Conservation (phyloP, 2,329 filamentous ascomycete species). For the Acrocalymma vagum region DNA sequence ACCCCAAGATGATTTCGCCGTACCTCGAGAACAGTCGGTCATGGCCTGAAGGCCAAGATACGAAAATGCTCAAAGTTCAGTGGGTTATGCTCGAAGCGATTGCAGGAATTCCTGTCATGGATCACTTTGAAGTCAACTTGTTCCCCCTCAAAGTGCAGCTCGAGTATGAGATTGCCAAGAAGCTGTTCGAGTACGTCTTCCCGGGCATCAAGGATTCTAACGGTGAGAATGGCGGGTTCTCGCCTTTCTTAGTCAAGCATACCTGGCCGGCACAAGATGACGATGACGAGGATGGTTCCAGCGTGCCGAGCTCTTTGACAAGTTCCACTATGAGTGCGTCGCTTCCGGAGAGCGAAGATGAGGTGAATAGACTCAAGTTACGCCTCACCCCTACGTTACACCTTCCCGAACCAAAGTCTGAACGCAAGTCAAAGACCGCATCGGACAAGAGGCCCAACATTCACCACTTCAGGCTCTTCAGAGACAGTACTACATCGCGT, state of each 20-base stretch:
- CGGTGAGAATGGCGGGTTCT: constrained; percentile 63
- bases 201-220: constrained; percentile 73
- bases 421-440: constrained; percentile 28
- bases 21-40: constrained; percentile 73
- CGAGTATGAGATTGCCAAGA: constrained; percentile 90
- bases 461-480: constrained; percentile 47
- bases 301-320: constrained; percentile 26
- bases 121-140: constrained; percentile 93
- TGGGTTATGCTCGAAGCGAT: constrained; percentile 99
- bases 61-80: constrained; percentile 90
- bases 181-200: constrained; percentile 97
- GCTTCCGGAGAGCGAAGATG: constrained; percentile 52
- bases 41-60: constrained; percentile 65
- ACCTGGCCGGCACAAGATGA: constrained; percentile 57
- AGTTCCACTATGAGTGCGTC: constrained; percentile 26
- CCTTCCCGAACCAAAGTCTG: constrained; percentile 55
- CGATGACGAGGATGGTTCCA: constrained; percentile 58
- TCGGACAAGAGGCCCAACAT: constrained; percentile 34
- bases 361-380: constrained; percentile 79
- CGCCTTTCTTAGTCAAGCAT: constrained; percentile 67
- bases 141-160: constrained; percentile 94
- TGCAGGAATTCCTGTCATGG: constrained; percentile 95
- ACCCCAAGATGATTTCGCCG: constrained; percentile 94
- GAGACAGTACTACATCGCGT: constrained; percentile 37
- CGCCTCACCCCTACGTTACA: constrained; percentile 83